Percentiles rank a stretch among this genome's conserved stretches.
These are phyloP conservation scores for Spizellomyces punctatus DNA, from an alignment of 192 early-diverging fungal species.

Conservation along the genomic window DNA sequence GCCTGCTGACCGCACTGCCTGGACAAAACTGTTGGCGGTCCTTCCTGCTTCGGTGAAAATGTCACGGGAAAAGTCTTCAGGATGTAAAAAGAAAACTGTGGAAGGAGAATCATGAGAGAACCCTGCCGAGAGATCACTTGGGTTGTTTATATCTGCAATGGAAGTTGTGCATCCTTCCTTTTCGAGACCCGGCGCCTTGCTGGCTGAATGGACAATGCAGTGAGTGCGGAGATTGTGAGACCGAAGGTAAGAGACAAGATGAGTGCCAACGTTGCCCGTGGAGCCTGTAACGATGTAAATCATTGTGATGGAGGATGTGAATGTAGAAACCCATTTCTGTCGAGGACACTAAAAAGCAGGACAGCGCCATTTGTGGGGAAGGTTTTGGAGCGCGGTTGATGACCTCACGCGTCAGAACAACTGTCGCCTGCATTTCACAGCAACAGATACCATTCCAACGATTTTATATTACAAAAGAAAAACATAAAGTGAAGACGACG, in stretches of 20 bases:
- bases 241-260: background rate
- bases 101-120: background rate
- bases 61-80: background rate
- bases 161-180: background rate
- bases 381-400: too few species aligned
- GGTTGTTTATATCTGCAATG: background rate
- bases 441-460: too few species aligned
- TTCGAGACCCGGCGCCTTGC: background rate
- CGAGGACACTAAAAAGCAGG: too few species aligned
- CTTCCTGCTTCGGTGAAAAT: background rate
- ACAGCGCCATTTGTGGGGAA: too few species aligned
- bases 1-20: background rate
- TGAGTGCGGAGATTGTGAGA: background rate
- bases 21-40: background rate
- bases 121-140: background rate
- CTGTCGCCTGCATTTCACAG: too few species aligned
- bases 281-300: slow-evolving; percentile 1
- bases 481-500: too few species aligned
- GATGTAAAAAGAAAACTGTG: background rate
- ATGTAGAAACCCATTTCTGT: too few species aligned
- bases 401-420: too few species aligned
- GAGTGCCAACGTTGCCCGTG: slow-evolving; percentile 6
- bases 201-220: background rate
- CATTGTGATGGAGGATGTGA: background rate
- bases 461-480: too few species aligned